Base-by-base conservation (phyloP, 331 rosid species). In the Cucumis variabilis region DNA sequence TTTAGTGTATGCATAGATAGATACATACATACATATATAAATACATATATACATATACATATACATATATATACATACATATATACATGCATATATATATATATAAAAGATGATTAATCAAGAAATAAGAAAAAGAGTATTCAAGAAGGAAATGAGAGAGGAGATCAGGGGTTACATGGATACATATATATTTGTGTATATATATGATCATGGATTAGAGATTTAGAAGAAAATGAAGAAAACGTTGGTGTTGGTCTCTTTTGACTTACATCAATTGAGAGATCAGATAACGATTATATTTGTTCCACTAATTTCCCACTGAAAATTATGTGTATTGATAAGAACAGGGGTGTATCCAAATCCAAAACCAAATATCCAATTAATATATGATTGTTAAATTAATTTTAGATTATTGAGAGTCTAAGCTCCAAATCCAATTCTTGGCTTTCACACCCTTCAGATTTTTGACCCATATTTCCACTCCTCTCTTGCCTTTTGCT, bases 341-440 rank as follows among this genome's bases (percentile, higher is more conserved):
- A 58, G 16, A 55, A 58, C 7, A 58, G 67, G 9, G 24, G 66
- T 2, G 20, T 62, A 62, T 62, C 65, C 65, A 58, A 58, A 58
- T 58, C 53, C 53, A 10, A 48, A 37, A 4, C 44, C 44, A 37
- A 37, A 48, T 48, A 9, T 11, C 53, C 53, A 48, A 48, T 48
- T 48, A 62, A 62, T 19, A 33, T 33, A 33, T 33, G 21, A 20
- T 21, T 63, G 25, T 10, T 63, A 2, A 21, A 63, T 20, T 44
- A 44, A 44, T 44, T n/a, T 91, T 87, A 94, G 87, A 93, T 96
- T 81, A 75, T 75, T 44, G 96, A 94, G 67, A 97, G 89, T 93
- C 98, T 93, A 89, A 97, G 96, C 94, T 97, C 99, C 98, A 97
- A 92, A 90, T 97, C 99, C 88, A 94, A 90, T 82, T 97, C 98